Evolutionary conservation across 306 rosid genomes (phyloP), one percentile per base, ranked within the genome.

Genomic region (Prunus mira): DNA sequence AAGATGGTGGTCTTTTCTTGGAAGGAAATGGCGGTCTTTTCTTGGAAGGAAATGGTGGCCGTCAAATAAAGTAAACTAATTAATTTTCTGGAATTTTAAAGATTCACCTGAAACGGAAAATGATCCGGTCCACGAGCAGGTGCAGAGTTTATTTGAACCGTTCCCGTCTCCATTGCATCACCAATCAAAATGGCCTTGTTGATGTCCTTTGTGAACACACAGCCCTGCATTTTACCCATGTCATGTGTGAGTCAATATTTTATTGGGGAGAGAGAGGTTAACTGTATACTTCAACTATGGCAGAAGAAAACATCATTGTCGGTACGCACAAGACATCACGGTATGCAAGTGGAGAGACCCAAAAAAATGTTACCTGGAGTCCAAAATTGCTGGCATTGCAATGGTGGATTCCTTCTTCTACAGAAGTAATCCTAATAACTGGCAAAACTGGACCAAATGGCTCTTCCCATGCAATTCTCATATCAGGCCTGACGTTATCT

Each of bases 391-490:
- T 92, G 43, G 98, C 99, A 85, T 96, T 96, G 86, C 98, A 92
- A 76, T 96, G 99, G 82, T 96, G 98, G 85, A 96, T 92, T 34
- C 99, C 99, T 87, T 96, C 99, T 85, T 96, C 99, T 47, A 87
- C 80, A 32, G 98, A 84, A 74, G 51, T 89, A 78, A 96, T 96
- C 81, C 98, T 83, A 77, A 92, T 88, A 17, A 96, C 97, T 0
- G 99, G 99, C 71, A 96, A 76, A 56, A 96, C 91, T 0, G 98
- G 99, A 55, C 99, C 99, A 72, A 96, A 96, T 47, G 99, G 99
- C 69, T 96, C 99, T 57, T 96, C 99, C 99, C 99, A 96, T 13
- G 99, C 97, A 68, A 96, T 96, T 83, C 99, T 91, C 99, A 96
- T 96, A 77, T 96, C 97, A 50, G 98, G 96, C 85, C 97, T 88